These are phyloP conservation scores for Populus hybrid DNA, from an alignment of 441 rosid genomes.

Conservation along the genomic window DNA sequence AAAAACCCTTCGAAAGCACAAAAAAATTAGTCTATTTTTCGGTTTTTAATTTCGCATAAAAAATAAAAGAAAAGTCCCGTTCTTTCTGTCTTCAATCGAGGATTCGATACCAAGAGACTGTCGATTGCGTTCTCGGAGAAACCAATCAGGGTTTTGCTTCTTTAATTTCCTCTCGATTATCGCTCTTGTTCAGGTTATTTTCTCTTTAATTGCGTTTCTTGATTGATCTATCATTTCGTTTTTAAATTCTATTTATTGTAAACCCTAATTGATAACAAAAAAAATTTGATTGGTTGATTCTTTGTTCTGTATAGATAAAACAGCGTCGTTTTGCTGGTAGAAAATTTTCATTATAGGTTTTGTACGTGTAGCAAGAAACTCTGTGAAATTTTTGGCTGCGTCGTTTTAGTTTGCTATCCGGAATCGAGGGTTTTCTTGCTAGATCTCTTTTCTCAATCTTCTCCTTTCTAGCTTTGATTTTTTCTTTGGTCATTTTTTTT, in stretches of 20 bases:
- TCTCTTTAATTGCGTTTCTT: slow-evolving; percentile 6
- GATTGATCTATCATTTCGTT: neutral
- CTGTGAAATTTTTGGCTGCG: slow-evolving; percentile 80
- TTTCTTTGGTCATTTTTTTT: neutral
- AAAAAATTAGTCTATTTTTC: neutral
- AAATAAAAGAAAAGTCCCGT: neutral
- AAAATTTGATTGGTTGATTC: slow-evolving; percentile 14
- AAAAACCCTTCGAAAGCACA: too few species aligned
- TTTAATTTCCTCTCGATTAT: slow-evolving; percentile 18
- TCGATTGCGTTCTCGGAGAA: slow-evolving; percentile 34
- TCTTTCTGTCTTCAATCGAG: slow-evolving; percentile 27
- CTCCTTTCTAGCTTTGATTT: neutral
- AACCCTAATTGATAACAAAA: slow-evolving; percentile 44
- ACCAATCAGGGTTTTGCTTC: slow-evolving; percentile 29
- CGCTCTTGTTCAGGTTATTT: slow-evolving; percentile 13
- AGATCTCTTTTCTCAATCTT: slow-evolving; percentile 15
- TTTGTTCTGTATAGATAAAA: neutral
- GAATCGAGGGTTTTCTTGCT: slow-evolving; percentile 82
- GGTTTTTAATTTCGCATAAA: neutral
- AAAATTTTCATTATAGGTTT: slow-evolving; percentile 19
- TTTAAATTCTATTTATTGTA: slow-evolving; percentile 29
- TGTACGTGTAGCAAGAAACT: slow-evolving; percentile 39
- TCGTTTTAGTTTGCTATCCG: slow-evolving; percentile 81
- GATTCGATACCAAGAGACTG: slow-evolving; percentile 16
- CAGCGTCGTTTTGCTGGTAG: slow-evolving; percentile 9